Evolutionary conservation across 192 early-diverging fungal genomes (phyloP).

Genomic region (Oehlia diaphana): DNA sequence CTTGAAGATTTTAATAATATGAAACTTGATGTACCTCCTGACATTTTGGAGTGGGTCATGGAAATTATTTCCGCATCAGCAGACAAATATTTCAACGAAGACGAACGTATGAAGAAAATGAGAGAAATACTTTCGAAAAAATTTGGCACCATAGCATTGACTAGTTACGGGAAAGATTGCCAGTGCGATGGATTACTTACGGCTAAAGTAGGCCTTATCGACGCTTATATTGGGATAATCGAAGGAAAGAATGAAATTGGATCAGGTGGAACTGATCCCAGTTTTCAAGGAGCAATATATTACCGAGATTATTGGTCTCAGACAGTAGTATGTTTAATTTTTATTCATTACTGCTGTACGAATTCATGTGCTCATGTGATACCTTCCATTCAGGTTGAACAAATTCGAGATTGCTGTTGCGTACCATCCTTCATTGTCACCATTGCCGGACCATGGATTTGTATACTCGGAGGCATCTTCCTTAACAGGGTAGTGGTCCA

Average conservation of each 20-base stretch:
- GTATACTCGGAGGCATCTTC: not conserved
- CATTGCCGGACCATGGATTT: not conserved
- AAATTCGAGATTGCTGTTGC: not conserved
- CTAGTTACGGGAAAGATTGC: not conserved
- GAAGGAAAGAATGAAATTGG: not conserved
- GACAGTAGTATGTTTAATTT: not conserved
- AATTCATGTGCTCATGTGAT: constrained; percentile 3
- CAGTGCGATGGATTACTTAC: not conserved
- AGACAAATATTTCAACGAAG: no score
- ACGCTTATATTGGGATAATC: not conserved
- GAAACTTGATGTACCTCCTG: no score
- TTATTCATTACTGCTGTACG: not conserved
- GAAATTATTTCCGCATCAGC: no score
- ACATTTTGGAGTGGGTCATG: no score
- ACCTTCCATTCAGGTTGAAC: not conserved
- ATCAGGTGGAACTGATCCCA: not conserved
- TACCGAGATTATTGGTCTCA: constrained; percentile 18
- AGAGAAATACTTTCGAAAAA: no score
- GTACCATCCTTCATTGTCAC: not conserved
- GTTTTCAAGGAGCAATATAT: not conserved
- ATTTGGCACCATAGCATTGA: not conserved
- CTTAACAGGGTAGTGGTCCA: constrained; percentile 1
- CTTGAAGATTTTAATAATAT: no score
- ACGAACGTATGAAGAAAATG: no score
- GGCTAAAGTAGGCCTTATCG: not conserved